Evolutionary conservation across 768 basidiomycete genomes (phyloP).

Genomic region (Boletus barrowsii): DNA sequence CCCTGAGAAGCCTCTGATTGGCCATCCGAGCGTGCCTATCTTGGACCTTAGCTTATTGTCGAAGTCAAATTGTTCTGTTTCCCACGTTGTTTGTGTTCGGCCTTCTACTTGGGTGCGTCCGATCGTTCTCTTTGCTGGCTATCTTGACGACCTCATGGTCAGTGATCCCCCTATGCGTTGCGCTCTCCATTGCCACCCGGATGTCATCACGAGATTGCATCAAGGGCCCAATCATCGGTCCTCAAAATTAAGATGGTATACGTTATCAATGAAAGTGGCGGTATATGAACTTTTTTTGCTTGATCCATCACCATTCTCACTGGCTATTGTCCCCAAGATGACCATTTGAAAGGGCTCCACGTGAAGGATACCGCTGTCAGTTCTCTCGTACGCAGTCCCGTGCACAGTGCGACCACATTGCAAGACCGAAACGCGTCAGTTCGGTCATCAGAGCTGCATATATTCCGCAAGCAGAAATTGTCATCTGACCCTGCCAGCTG

Average conservation of each 20-base stretch:
- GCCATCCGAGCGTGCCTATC: neutral
- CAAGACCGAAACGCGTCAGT: neutral
- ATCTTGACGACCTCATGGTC: conserved; percentile 2
- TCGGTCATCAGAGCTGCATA: neutral
- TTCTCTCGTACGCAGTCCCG: neutral
- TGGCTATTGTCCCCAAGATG: neutral
- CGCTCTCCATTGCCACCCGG: neutral
- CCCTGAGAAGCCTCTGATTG: neutral
- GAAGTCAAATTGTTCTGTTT: neutral
- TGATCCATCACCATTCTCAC: neutral
- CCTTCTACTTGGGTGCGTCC: neutral
- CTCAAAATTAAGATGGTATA: neutral
- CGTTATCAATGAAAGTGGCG: neutral
- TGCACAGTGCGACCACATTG: neutral
- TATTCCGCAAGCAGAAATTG: neutral
- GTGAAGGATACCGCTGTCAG: neutral
- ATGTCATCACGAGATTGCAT: neutral
- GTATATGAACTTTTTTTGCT: neutral
- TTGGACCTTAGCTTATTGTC: neutral
- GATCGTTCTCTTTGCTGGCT: neutral
- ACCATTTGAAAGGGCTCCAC: neutral
- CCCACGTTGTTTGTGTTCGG: neutral
- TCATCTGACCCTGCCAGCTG: conserved; percentile 2
- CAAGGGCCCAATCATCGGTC: neutral
- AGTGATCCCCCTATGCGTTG: neutral